These are phyloP conservation scores for Scheffersomyces parashehatae DNA, from an alignment of 1,139 yeast species.

Conservation along the genomic window DNA sequence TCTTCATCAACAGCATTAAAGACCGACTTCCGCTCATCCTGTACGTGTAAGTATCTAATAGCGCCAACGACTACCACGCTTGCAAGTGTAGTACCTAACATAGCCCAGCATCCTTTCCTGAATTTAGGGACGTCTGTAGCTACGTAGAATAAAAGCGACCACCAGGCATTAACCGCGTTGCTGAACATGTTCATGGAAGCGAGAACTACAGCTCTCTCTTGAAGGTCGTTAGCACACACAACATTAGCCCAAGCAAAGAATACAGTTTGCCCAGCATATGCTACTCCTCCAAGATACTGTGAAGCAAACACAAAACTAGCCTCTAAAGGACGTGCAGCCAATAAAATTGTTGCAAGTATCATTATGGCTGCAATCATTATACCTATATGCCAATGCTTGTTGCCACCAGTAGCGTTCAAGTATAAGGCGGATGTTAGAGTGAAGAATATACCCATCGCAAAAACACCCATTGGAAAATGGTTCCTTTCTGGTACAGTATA, in stretches of 20 bases:
- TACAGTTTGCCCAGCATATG: conserved; percentile 59
- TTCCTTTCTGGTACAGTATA: conserved; percentile 51
- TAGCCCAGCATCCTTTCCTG: conserved; percentile 55
- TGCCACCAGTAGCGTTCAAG: conserved; percentile 50
- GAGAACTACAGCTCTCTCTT: conserved; percentile 57
- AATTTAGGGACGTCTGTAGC: conserved; percentile 54
- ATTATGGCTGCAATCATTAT: conserved; percentile 38
- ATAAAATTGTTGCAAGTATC: conserved; percentile 47
- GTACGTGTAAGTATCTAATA: conserved; percentile 34
- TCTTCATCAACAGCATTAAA: conserved; percentile 1
- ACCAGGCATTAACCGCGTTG: conserved; percentile 65
- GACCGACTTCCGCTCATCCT: conserved; percentile 24
- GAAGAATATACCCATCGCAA: conserved; percentile 52
- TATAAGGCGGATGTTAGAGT: conserved; percentile 49
- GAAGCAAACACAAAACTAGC: conserved; percentile 48
- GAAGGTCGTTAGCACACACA: conserved; percentile 52
- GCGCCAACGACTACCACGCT: conserved; percentile 20
- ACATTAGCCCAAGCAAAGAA: conserved; percentile 64
- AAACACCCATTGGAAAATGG: conserved; percentile 59
- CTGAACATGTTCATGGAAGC: conserved; percentile 68
- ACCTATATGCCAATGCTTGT: conserved; percentile 52
- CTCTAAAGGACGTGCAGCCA: conserved; percentile 31
- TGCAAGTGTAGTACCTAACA: conserved; percentile 49
- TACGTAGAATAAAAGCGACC: conserved; percentile 54
- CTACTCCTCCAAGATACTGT: conserved; percentile 53